phyloP scores from a whole-genome alignment of 352 stramenopile genomes.

The Pythium dissimile region DNA sequence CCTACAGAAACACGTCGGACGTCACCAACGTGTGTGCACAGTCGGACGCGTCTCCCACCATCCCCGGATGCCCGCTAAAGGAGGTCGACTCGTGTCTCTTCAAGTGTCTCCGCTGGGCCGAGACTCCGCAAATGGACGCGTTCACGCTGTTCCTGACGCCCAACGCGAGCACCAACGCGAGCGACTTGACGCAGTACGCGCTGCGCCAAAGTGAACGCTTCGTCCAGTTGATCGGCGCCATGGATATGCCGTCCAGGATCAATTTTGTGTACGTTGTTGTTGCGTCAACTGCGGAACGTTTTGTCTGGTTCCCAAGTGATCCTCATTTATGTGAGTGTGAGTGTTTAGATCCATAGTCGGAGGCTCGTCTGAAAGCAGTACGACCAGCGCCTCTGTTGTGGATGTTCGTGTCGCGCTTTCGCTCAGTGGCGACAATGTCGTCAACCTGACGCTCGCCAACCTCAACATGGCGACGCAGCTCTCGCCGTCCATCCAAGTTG shows the following conservation, averaged over 20 bases:
- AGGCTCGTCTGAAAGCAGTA: not conserved
- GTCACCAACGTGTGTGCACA: too few relatives aligned
- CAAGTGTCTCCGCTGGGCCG: constrained; percentile 6
- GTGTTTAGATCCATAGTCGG: not conserved
- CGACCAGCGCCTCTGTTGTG: not conserved
- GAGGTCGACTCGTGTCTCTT: not conserved
- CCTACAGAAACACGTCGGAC: not conserved
- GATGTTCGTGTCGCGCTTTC: not conserved
- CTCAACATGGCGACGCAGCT: not conserved
- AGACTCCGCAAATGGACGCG: not conserved
- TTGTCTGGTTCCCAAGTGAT: not conserved
- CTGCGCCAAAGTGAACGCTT: constrained; percentile 2
- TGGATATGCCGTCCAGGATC: constrained; percentile 3
- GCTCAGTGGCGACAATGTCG: not conserved
- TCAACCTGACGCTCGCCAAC: constrained; percentile 12
- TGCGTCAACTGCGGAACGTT: too few relatives aligned
- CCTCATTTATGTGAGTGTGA: not conserved
- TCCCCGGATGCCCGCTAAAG: not conserved
- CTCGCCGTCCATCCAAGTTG: not conserved
- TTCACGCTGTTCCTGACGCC: constrained; percentile 5
- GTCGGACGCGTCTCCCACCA: not conserved
- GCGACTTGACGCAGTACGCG: not conserved
- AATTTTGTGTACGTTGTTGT: constrained; percentile 5
- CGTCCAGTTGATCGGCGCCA: not conserved
- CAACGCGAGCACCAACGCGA: not conserved